These are phyloP conservation scores for Furcasterigmium sp. DNA, from an alignment of 2,329 filamentous ascomycete species.

Conservation along the genomic window DNA sequence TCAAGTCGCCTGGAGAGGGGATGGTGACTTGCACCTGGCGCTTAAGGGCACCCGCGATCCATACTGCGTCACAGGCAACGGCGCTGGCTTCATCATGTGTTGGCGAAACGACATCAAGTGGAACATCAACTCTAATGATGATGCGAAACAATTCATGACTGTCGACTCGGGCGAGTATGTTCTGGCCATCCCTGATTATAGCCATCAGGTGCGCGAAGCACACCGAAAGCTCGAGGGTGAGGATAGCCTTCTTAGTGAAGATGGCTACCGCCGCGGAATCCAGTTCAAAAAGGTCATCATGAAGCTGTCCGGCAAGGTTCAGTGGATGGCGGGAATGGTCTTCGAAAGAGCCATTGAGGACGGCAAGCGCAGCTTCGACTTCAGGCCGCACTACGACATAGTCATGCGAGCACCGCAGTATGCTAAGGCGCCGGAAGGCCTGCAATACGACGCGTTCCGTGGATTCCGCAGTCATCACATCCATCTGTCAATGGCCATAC, in stretches of 20 bases:
- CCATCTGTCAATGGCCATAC: slow-evolving; percentile 86
- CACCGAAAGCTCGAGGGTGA: slow-evolving; percentile 43
- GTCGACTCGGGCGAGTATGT: slow-evolving; percentile 95
- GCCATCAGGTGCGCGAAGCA: slow-evolving; percentile 73
- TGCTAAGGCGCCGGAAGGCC: slow-evolving; percentile 52
- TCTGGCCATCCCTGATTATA: slow-evolving; percentile 89
- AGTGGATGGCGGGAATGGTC: slow-evolving; percentile 84
- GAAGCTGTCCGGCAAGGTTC: slow-evolving; percentile 95
- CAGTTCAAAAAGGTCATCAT: slow-evolving; percentile 97
- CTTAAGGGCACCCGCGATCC: slow-evolving; percentile 91
- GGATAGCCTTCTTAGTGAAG: slow-evolving; percentile 56
- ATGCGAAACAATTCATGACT: slow-evolving; percentile 90
- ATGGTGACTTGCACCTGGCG: slow-evolving; percentile 90
- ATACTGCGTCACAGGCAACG: slow-evolving; percentile 86
- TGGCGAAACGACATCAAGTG: slow-evolving; percentile 93
- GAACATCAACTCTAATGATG: slow-evolving; percentile 77
- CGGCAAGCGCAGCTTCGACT: slow-evolving; percentile 75
- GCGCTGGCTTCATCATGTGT: slow-evolving; percentile 95
- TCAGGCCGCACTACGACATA: slow-evolving; percentile 88
- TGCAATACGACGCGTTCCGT: slow-evolving; percentile 82
- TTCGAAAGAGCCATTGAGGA: slow-evolving; percentile 80
- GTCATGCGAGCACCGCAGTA: slow-evolving; percentile 76
- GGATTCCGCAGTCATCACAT: slow-evolving; percentile 98
- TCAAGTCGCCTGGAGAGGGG: slow-evolving; percentile 85
- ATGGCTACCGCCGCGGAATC: slow-evolving; percentile 66